A percentile compares a stretch with the other conserved stretches of the same genome.
phyloP scores from a whole-genome alignment of 495 filamentous ascomycete species.

The Penicillium cosmopolitanum region DNA sequence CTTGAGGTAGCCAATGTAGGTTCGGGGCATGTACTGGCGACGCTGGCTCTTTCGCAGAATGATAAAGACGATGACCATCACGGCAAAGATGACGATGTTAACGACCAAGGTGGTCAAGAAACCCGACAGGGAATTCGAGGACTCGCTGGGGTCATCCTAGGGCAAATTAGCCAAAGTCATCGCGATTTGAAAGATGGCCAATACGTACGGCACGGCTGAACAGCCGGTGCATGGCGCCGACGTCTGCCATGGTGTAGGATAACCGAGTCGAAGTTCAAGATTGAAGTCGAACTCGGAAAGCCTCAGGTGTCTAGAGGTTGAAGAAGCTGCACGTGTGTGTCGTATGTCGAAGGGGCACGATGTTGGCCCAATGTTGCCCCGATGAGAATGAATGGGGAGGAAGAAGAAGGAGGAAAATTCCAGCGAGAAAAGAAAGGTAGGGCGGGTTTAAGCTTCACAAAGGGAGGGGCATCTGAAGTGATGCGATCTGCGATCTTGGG shows the following conservation, averaged over 20 bases:
- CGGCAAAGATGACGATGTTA: conserved; percentile 41
- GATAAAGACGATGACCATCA: conserved; percentile 75
- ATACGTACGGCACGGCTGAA: conserved; percentile 30
- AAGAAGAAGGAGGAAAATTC: not conserved
- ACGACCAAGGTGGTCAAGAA: conserved; percentile 76
- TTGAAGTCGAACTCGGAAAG: not conserved
- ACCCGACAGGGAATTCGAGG: conserved; percentile 54
- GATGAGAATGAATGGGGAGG: not conserved
- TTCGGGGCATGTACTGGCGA: conserved; percentile 85
- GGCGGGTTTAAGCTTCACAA: conserved; percentile 25
- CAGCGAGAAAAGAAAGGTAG: conserved; percentile 16
- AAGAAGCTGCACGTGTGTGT: not conserved
- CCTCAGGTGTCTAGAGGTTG: conserved; percentile 6
- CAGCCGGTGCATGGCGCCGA: conserved; percentile 33
- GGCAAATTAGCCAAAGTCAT: conserved; percentile 8
- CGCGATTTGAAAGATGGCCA: not conserved
- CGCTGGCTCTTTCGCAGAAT: conserved; percentile 71
- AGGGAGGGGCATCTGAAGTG: conserved; percentile 21
- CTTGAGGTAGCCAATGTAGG: conserved; percentile 76
- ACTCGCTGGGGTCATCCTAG: conserved; percentile 22
- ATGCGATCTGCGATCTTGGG: conserved; percentile 26
- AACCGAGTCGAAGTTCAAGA: conserved; percentile 2
- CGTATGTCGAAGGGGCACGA: conserved; percentile 3
- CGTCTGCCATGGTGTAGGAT: conserved; percentile 31
- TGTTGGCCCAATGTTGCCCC: conserved; percentile 9